phyloP scores from a whole-genome alignment of 352 stramenopile species.

The Thalassiosira hispida region DNA sequence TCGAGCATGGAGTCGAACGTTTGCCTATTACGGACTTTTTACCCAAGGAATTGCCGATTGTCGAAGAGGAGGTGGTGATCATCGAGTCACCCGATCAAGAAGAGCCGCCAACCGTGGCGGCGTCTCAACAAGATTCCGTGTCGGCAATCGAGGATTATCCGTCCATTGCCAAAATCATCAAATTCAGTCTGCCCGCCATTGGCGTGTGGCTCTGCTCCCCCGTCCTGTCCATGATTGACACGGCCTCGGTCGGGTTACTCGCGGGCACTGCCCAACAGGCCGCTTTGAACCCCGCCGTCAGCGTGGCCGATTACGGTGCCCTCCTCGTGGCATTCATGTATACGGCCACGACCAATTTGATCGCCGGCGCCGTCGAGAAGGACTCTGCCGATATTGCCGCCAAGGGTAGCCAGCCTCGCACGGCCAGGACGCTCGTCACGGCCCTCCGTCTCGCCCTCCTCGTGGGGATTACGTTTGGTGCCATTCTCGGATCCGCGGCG shows the following conservation, averaged over 20 bases:
- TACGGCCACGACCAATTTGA: constrained; percentile 80
- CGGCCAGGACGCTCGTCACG: constrained; percentile 64
- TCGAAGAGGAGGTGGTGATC: constrained; percentile 17
- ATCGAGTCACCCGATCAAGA: constrained; percentile 21
- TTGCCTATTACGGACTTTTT: background rate
- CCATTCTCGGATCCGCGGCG: constrained; percentile 51
- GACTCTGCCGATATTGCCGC: constrained; percentile 26
- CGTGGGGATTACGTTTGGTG: constrained; percentile 59
- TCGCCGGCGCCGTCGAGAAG: constrained; percentile 60
- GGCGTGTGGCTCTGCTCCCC: constrained; percentile 80
- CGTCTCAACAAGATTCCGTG: no score
- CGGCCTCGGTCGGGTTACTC: constrained; percentile 69
- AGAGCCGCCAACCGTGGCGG: background rate
- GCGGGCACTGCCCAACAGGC: constrained; percentile 77
- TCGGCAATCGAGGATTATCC: constrained; percentile 16
- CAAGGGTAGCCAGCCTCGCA: constrained; percentile 3
- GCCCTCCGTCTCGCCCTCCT: constrained; percentile 64
- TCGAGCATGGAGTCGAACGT: background rate
- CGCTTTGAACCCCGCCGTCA: constrained; percentile 76
- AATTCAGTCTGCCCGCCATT: constrained; percentile 79
- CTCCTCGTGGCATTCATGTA: constrained; percentile 79
- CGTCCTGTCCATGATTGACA: constrained; percentile 81
- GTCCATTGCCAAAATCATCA: constrained; percentile 69
- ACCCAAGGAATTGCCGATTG: background rate
- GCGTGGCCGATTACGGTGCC: constrained; percentile 70